A percentile compares a stretch with the other conserved stretches of the same genome.
These are phyloP conservation scores for Gloeostereum incarnatum DNA, from an alignment of 768 basidiomycete species.

Conservation along the genomic window DNA sequence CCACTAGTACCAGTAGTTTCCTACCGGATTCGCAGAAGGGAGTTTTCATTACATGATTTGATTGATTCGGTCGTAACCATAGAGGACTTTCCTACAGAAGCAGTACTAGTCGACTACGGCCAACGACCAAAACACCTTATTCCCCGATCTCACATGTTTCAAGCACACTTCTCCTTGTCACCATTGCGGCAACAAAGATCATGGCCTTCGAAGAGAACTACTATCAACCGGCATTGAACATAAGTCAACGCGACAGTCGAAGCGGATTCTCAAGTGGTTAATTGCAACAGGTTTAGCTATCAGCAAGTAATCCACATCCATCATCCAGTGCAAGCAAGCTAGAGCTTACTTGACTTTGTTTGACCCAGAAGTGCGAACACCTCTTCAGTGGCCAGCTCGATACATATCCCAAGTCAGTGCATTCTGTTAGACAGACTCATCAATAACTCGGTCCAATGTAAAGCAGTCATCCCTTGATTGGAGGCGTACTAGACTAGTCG, in stretches of 20 bases:
- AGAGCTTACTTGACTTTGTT: conserved; percentile 14
- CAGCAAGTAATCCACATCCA: conserved; percentile 30
- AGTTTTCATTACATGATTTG: not conserved
- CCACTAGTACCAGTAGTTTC: not conserved
- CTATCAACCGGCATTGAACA: conserved; percentile 19
- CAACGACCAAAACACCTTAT: conserved; percentile 2
- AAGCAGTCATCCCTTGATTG: conserved; percentile 19
- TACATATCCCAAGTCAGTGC: conserved; percentile 22
- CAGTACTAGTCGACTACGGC: not conserved
- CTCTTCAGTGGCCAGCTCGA: conserved; percentile 14
- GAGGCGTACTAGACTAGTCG: not conserved
- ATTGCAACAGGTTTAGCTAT: conserved; percentile 27
- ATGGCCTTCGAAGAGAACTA: conserved; percentile 27
- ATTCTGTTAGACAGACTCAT: conserved; percentile 21
- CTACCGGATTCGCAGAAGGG: not conserved
- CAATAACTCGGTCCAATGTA: conserved; percentile 23
- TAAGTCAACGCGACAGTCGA: conserved; percentile 15
- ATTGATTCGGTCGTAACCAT: not conserved
- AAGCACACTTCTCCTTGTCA: not conserved
- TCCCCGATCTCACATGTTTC: conserved; percentile 3
- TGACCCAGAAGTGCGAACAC: conserved; percentile 2
- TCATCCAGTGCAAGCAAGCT: conserved; percentile 16
- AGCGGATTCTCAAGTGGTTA: conserved; percentile 26
- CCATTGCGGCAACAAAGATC: conserved; percentile 21
- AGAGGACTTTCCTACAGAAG: not conserved